Base-by-base conservation (phyloP, 768 basidiomycete genomes). In the Ramaria sp. region DNA sequence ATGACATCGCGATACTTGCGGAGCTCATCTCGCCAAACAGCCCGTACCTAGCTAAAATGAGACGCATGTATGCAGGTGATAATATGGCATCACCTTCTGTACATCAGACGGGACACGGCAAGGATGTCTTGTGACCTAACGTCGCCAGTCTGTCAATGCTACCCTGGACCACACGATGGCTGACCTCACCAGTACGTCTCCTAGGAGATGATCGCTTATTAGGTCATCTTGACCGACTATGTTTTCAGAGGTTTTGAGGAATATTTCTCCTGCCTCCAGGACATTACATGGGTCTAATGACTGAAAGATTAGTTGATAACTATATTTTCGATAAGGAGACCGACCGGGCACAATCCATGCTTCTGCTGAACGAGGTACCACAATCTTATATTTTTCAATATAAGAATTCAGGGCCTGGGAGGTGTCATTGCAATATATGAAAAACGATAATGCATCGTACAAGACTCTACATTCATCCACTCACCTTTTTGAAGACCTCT, bases 101-200 rank as follows among this genome's bases (percentile, higher is more conserved):
- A 79, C 73, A 65, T 88, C 85, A 0, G 78, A 81, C 1, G 84
- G 83, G 0, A 86, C 67, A 60, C 84, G 85, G 67, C 84, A 86
- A n/a, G 85, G 85, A 64, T 82, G 75, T 22, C 84, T 70, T 2
- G 80, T 81, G 11, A 86, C 68, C 80, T 82, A 33, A 27, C 15
- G 12, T n/a, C 10, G 20, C 4, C 55, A 31, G 10, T 3, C 41
- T 37, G 39, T 27, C 51, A 42, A 34, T 19, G 7, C 10, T 33
- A 9, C 31, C 27, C 42, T 30, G 43, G 47, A 48, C 41, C 7
- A 48, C 12, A 24, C 22, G n/a, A 31, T 33, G 34, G 10, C 27
- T 27, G 12, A 19, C 62, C 72, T 59, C 59, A 81, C 79, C 59
- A 88, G 65, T 10, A 84, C 79, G 61, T 81, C 77, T 0, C 84